These are phyloP conservation scores for Calendula officinalis DNA, from an alignment of 129 eudicot species.

Conservation along the genomic window DNA sequence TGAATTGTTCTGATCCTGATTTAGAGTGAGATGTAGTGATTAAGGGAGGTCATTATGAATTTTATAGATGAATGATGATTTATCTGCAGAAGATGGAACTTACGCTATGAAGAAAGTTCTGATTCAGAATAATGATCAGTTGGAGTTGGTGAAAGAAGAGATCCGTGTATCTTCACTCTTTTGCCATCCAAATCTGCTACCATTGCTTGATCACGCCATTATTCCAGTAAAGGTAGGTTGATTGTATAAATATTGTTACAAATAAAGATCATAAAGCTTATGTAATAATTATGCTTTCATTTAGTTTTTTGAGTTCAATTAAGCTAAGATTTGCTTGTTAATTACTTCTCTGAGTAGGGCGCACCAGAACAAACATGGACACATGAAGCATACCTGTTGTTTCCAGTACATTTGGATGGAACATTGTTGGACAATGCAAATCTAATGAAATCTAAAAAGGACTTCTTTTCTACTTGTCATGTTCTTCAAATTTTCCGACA, in stretches of 20 bases:
- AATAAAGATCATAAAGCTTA: constrained; percentile 1
- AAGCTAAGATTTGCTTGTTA: constrained; percentile 3
- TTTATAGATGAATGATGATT: constrained; percentile 9
- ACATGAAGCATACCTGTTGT: constrained; percentile 89
- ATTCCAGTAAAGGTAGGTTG: constrained; percentile 71
- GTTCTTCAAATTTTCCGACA: constrained; percentile 88
- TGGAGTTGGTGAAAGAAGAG: constrained; percentile 95
- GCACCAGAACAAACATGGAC: constrained; percentile 71
- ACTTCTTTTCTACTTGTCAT: constrained; percentile 73
- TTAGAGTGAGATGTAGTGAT: constrained; percentile 18
- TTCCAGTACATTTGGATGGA: constrained; percentile 94
- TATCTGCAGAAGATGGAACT: constrained; percentile 56
- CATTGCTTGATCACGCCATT: constrained; percentile 90
- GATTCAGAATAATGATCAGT: constrained; percentile 77
- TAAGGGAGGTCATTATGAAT: background rate
- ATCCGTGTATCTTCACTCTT: constrained; percentile 85
- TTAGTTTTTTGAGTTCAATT: constrained; percentile 10
- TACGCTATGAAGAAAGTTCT: constrained; percentile 97
- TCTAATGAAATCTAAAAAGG: constrained; percentile 73
- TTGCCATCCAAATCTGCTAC: constrained; percentile 81
- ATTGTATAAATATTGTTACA: background rate
- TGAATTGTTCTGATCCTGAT: background rate
- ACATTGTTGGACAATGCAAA: constrained; percentile 72
- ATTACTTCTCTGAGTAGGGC: constrained; percentile 34
- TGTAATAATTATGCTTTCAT: constrained; percentile 16